Base-by-base conservation (phyloP, 148 eudicot genomes). In the Rhododendron simsii region DNA sequence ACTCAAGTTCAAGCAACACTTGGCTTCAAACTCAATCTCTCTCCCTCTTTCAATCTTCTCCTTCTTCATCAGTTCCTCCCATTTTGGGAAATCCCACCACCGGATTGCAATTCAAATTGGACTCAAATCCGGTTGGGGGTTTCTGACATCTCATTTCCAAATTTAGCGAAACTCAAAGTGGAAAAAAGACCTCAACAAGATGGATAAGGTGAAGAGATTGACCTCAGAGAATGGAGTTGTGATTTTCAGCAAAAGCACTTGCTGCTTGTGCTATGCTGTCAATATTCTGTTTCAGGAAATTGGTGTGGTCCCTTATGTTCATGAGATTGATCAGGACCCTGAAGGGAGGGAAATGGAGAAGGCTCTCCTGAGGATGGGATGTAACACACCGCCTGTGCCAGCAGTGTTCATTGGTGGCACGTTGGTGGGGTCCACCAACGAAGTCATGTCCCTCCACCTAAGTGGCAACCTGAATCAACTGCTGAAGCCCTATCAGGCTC, bases 201-300 rank as follows among this genome's bases (percentile, higher is more conserved):
- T 94, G 98, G 98, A 97, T 41, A 97, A 91, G 91, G 93, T 97
- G 80, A 84, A 39, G 15, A 92, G 91, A 89, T 33, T 95, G 55
- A 89, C 89, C 7, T 86, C 94, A 5, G 98, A 95, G 82, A 93
- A 97, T 21, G 96, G 96, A 41, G 91, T 97, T 3, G 93, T 97
- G 89, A 90, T 97, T 83, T 95, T 97, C 89, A 95, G 96, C 93
- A 97, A 95, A 87, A 96, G 95, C 90, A 93, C 92, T 13, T 96
- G 99, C 69, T 96, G 99, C 90, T 85, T 96, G 77, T 91, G 98
- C 88, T 97, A 97, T 89, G 95, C 95, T 0, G 98, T 97, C 41
- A 88, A 86, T 88, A 91, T 97, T 73, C 89, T 97, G 82, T 97
- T 97, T 85, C 91, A 88, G 57, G 99, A 91, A 44, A 92, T 97